Evolutionary conservation across 148 eudicot species (phyloP).

Genomic region (Rhododendron vialii): DNA sequence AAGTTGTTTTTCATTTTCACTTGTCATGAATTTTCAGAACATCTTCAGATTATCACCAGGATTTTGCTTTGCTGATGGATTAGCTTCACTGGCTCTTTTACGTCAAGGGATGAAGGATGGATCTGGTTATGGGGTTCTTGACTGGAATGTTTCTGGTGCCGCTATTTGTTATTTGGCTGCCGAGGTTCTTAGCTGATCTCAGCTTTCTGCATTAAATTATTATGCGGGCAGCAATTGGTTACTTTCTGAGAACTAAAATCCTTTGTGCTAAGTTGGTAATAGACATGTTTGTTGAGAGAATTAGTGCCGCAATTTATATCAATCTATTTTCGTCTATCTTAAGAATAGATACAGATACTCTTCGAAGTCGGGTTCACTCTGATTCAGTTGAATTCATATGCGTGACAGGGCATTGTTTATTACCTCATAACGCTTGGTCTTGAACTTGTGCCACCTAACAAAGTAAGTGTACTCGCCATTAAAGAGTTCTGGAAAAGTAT

Average conservation of each 20-base stretch:
- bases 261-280: background rate
- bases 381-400: background rate
- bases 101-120: constrained; percentile 92
- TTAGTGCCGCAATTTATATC: background rate
- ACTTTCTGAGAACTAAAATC: background rate
- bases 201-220: background rate
- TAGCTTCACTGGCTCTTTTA: constrained; percentile 90
- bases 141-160: constrained; percentile 96
- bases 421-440: constrained; percentile 77
- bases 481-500: constrained; percentile 37
- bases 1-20: constrained; percentile 5
- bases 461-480: constrained; percentile 27
- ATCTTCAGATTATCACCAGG: constrained; percentile 91
- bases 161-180: constrained; percentile 80
- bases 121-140: constrained; percentile 58
- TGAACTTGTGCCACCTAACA: constrained; percentile 58
- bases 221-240: background rate
- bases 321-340: background rate
- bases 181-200: constrained; percentile 57
- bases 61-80: constrained; percentile 99
- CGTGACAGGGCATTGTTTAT: constrained; percentile 60
- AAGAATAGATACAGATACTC: background rate
- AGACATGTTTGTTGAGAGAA: constrained; percentile 4
- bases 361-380: background rate
- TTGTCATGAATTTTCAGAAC: constrained; percentile 45